A percentile compares a stretch with the other conserved stretches of the same genome.
These are phyloP conservation scores for Cicer yamashitae DNA, from an alignment of 306 rosid species.

Conservation along the genomic window DNA sequence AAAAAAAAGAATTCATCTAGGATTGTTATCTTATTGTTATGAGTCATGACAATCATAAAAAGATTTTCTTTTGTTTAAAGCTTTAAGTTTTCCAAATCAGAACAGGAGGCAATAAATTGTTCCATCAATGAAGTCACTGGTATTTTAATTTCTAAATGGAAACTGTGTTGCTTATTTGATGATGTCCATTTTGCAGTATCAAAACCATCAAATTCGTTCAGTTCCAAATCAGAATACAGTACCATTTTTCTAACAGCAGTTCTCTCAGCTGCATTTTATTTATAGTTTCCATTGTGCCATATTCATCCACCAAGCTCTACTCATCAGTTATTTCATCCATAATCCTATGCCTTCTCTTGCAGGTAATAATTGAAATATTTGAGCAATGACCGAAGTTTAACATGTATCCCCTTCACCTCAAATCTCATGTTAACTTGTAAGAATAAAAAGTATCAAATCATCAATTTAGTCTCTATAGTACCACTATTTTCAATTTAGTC, in stretches of 20 bases:
- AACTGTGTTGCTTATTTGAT: conserved; percentile 33
- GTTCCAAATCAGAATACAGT: background rate
- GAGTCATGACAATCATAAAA: conserved; percentile 10
- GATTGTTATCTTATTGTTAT: conserved; percentile 33
- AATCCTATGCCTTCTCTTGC: background rate
- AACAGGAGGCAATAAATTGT: conserved; percentile 41
- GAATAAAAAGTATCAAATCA: too few species aligned
- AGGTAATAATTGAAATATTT: background rate
- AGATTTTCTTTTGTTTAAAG: background rate
- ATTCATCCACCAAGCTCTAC: background rate
- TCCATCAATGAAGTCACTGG: background rate
- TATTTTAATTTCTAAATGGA: conserved; percentile 22
- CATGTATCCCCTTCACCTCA: background rate
- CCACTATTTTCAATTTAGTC: too few species aligned
- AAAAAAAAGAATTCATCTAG: background rate
- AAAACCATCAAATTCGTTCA: background rate
- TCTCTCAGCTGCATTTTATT: background rate
- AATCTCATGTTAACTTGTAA: background rate
- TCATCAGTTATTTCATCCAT: background rate
- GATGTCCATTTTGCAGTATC: background rate
- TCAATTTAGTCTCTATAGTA: too few species aligned
- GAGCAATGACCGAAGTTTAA: background rate
- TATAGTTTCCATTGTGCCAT: background rate
- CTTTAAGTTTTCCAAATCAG: conserved; percentile 36
- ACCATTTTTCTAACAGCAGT: conserved; percentile 13